Evolutionary conservation across 2,329 filamentous ascomycete species (phyloP), one percentile per base, ranked within the genome.

Genomic region (Amauroascus niger): DNA sequence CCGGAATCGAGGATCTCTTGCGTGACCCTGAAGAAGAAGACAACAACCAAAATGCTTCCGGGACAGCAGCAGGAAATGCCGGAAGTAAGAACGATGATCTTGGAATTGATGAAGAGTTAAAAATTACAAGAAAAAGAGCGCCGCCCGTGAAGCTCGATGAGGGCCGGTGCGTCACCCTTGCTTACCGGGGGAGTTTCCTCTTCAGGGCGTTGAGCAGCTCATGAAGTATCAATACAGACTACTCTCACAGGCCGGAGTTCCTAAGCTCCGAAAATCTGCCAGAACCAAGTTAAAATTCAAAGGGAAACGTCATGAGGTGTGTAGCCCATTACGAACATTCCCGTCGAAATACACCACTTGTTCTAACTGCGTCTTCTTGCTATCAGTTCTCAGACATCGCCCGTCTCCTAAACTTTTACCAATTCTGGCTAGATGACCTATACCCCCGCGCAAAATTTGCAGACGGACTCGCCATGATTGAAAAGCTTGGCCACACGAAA

Each of bases 361-460:
- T 28, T 11, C 16, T 49, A 8, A 33, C 18, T 3, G 11, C 3
- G 16, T 49, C 2, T 20, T 16, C 14, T 22, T 22, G 22, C 8
- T 40, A 44, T 52, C n/a, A 91, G 83, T 97, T 93, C 69, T 84
- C 86, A 16, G 93, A 98, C 65, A 81, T 89, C 9, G 80, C 84
- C 0, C 81, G 83, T 14, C 78, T 98, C 22, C 77, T 98, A 46
- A 88, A 87, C 22, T 87, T 94, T 66, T 98, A 97, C 66, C 93
- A 97, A 67, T 71, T 95, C 53, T 98, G 93, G 93, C 84, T 98
- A 1, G 91, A 98, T 69, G 89, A 96, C 64, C 76, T 98, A 11
- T 98, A 90, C 64, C 93, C 93, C 11, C 89, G 94, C 64, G 93
- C 91, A 4, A 91, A 89, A 64, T 98, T 98, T 64, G 79, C 87